Evolutionary conservation across 805 yeast genomes (phyloP).

Genomic region (Candida peoriensis): DNA sequence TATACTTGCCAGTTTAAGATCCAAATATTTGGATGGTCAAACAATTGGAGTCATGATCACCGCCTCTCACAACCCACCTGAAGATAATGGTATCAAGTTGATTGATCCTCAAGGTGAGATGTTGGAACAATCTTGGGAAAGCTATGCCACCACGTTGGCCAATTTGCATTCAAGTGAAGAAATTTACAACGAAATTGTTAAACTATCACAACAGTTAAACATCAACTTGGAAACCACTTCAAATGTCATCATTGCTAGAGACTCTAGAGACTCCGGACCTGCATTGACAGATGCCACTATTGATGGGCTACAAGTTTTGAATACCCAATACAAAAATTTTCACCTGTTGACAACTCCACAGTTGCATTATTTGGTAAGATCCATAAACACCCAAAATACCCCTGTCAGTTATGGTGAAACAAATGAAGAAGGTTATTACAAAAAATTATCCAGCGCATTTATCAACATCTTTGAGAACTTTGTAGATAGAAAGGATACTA

Average conservation of each 20-base stretch:
- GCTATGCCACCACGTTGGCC: slow-evolving; percentile 72
- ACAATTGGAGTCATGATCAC: slow-evolving; percentile 95
- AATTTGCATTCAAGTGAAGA: slow-evolving; percentile 50
- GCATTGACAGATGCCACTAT: slow-evolving; percentile 51
- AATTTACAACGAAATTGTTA: slow-evolving; percentile 32
- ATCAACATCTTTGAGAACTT: slow-evolving; percentile 34
- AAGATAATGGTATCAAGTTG: slow-evolving; percentile 88
- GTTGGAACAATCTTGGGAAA: slow-evolving; percentile 83
- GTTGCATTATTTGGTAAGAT: slow-evolving; percentile 78
- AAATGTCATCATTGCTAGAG: slow-evolving; percentile 68
- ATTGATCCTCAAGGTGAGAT: slow-evolving; percentile 91
- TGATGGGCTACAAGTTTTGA: slow-evolving; percentile 53
- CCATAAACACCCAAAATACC: slow-evolving; percentile 50
- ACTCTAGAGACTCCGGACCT: slow-evolving; percentile 84
- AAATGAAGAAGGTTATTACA: slow-evolving; percentile 64
- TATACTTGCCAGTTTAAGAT: slow-evolving; percentile 74
- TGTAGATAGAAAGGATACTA: slow-evolving; percentile 12
- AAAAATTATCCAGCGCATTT: slow-evolving; percentile 54
- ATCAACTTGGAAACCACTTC: slow-evolving; percentile 43
- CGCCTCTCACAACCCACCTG: slow-evolving; percentile 91
- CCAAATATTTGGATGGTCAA: slow-evolving; percentile 61
- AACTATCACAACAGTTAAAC: slow-evolving; percentile 34
- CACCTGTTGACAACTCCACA: slow-evolving; percentile 90
- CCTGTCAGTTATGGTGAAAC: slow-evolving; percentile 50
- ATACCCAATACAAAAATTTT: slow-evolving; percentile 44